A percentile compares a stretch with the other conserved stretches of the same genome.
These are phyloP conservation scores for Leishmania mexicana DNA, from an alignment of 208 protist genomes.

Conservation along the genomic window DNA sequence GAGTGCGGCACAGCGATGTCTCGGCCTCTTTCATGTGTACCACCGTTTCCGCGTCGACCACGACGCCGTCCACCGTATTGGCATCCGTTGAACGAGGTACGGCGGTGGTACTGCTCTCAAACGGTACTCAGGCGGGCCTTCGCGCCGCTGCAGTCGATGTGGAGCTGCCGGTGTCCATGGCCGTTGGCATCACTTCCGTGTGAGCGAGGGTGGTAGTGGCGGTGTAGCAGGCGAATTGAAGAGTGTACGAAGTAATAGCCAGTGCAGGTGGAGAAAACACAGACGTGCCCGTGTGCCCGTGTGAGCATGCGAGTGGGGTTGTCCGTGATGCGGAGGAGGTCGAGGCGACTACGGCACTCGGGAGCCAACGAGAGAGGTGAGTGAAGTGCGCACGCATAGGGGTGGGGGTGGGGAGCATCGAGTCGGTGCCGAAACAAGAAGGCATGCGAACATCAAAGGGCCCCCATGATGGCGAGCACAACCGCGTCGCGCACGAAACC, in stretches of 20 bases:
- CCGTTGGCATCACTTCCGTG: neutral
- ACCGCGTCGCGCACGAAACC: no score
- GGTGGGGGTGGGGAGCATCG: neutral
- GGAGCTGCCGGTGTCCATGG: neutral
- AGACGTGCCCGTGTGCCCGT: neutral
- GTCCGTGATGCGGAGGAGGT: neutral
- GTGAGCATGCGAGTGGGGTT: neutral
- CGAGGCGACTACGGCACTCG: neutral
- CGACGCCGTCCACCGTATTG: neutral
- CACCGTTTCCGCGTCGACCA: neutral
- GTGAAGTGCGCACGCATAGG: neutral
- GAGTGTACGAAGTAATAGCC: neutral
- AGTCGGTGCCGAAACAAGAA: neutral
- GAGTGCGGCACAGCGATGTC: slow-evolving; percentile 8
- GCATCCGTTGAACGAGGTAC: neutral
- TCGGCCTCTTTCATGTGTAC: slow-evolving; percentile 3
- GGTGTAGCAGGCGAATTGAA: neutral
- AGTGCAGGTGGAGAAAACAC: neutral
- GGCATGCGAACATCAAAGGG: neutral
- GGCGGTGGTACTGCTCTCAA: neutral
- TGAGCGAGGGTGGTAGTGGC: no score
- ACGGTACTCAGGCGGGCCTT: neutral
- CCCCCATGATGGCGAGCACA: no score
- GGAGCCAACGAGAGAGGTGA: neutral
- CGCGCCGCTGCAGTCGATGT: neutral